Conservation (phyloP, 305 asterid species). For the Caryopteris hybrid region DNA sequence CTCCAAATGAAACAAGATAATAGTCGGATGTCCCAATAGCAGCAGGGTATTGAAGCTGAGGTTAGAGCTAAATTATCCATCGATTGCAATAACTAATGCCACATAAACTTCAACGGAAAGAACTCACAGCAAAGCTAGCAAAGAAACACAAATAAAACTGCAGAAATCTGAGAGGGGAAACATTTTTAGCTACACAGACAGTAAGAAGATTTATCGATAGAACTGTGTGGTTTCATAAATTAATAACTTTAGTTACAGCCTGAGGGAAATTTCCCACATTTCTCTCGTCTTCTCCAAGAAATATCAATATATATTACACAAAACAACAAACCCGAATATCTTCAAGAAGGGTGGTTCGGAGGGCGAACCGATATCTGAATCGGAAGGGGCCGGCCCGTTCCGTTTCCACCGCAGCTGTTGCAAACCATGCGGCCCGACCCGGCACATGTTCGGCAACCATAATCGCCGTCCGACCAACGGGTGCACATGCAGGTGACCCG, state of each 20-base stretch:
- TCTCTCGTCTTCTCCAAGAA: conserved; percentile 22
- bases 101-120: background rate
- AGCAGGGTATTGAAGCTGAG: background rate
- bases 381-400: conserved; percentile 91
- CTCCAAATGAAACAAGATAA: background rate
- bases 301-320: conserved; percentile 8
- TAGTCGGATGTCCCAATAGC: background rate
- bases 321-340: conserved; percentile 24
- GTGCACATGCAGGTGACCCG: conserved; percentile 77
- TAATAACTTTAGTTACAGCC: conserved; percentile 24
- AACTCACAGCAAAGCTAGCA: background rate
- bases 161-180: background rate
- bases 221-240: conserved; percentile 24
- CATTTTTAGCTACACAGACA: background rate
- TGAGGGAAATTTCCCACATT: conserved; percentile 21
- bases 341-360: conserved; percentile 42
- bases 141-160: background rate
- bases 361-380: conserved; percentile 70
- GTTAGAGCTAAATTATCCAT: background rate
- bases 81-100: background rate
- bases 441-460: conserved; percentile 85
- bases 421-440: conserved; percentile 94
- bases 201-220: background rate
- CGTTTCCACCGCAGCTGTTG: conserved; percentile 82
- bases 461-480: conserved; percentile 93